Percentiles rank a stretch among this genome's conserved stretches.
Evolutionary conservation across 352 stramenopile species (phyloP).

Genomic region (Peronospora destructor): DNA sequence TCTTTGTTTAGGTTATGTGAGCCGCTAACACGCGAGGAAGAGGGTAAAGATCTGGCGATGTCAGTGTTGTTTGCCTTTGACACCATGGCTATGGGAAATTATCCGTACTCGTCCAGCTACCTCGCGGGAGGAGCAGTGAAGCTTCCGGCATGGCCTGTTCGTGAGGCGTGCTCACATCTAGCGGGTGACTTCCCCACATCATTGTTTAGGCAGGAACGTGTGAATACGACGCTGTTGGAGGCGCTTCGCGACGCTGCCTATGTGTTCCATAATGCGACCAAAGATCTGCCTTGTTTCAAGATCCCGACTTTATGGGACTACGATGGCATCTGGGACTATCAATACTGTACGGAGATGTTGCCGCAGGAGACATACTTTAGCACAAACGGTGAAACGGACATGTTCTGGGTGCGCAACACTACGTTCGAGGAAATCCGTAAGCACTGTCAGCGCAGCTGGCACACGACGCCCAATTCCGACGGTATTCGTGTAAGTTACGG

Average conservation of each 20-base stretch:
- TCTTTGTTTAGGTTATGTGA: constrained; percentile 63
- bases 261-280: constrained; percentile 88
- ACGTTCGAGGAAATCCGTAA: constrained; percentile 47
- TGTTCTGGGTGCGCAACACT: constrained; percentile 85
- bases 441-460: constrained; percentile 64
- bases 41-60: constrained; percentile 65
- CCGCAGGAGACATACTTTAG: constrained; percentile 85
- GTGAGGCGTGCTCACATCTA: constrained; percentile 80
- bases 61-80: constrained; percentile 84
- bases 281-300: constrained; percentile 65
- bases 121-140: constrained; percentile 66
- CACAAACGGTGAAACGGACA: constrained; percentile 85
- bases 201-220: constrained; percentile 9
- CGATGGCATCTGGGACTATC: constrained; percentile 87
- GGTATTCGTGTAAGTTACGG: constrained; percentile 77
- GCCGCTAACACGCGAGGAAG: constrained; percentile 36
- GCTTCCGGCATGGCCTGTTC: constrained; percentile 89
- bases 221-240: constrained; percentile 32
- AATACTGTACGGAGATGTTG: constrained; percentile 91
- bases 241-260: constrained; percentile 58
- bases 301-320: constrained; percentile 62
- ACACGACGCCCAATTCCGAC: constrained; percentile 58
- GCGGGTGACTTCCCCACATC: constrained; percentile 36
- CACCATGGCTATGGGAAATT: constrained; percentile 92
- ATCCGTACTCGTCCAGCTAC: constrained; percentile 92